phyloP scores from a whole-genome alignment of 1,284 basidiomycete species.

The Sphaerobolus stellatus region DNA sequence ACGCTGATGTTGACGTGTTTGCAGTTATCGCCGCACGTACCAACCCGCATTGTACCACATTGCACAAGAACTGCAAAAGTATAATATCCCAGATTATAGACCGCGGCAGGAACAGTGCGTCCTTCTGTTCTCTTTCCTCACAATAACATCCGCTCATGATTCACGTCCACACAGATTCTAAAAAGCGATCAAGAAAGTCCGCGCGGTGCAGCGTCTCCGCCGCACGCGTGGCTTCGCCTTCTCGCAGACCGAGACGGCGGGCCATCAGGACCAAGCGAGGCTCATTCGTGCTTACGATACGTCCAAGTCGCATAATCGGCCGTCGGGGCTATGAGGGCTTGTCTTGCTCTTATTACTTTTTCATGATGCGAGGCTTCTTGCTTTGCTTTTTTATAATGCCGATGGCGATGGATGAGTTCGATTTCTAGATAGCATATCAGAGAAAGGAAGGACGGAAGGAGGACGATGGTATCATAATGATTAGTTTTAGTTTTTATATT shows the following conservation, averaged over 20 bases:
- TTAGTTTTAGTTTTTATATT: too few species aligned
- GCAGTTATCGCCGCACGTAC: slow-evolving; percentile 89
- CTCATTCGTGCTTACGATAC: slow-evolving; percentile 91
- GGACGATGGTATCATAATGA: too few species aligned
- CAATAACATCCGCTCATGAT: slow-evolving; percentile 8
- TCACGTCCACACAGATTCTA: slow-evolving; percentile 69
- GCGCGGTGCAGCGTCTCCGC: slow-evolving; percentile 92
- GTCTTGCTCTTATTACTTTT: too few species aligned
- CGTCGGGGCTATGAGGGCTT: slow-evolving; percentile 47
- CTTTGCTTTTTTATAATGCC: too few species aligned
- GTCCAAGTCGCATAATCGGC: slow-evolving; percentile 65
- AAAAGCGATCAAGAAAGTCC: slow-evolving; percentile 97
- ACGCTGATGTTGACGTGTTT: slow-evolving; percentile 17
- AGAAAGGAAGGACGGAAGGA: too few species aligned
- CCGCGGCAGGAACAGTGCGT: slow-evolving; percentile 95
- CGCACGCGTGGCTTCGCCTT: slow-evolving; percentile 95
- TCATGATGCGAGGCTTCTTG: too few species aligned
- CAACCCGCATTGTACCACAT: slow-evolving; percentile 91
- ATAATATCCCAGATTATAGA: slow-evolving; percentile 96
- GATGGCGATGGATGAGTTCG: too few species aligned
- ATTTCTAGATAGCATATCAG: too few species aligned
- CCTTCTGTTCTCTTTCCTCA: not conserved
- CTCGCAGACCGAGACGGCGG: slow-evolving; percentile 86
- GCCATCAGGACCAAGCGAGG: slow-evolving; percentile 81
- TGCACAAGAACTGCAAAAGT: slow-evolving; percentile 95